These are phyloP conservation scores for Sclerotinia glacialis DNA, from an alignment of 2,329 filamentous ascomycete species.

Conservation along the genomic window DNA sequence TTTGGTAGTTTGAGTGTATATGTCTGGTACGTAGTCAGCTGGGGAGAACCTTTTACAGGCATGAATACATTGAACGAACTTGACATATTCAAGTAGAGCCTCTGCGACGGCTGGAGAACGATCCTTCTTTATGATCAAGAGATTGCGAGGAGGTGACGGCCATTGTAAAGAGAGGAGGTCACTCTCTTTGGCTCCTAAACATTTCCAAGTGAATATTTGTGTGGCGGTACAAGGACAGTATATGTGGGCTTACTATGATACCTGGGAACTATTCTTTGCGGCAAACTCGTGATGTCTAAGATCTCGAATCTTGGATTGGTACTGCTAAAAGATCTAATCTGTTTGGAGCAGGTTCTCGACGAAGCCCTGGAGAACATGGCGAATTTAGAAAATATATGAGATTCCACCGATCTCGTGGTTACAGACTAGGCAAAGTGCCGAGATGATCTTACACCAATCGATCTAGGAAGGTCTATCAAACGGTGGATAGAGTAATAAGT, in stretches of 20 bases:
- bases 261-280: constrained; percentile 57
- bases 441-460: constrained; percentile 6
- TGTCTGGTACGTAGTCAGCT: constrained; percentile 50
- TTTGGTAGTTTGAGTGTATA: constrained; percentile 74
- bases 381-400: neutral
- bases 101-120: constrained; percentile 45
- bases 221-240: neutral
- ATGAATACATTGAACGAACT: constrained; percentile 27
- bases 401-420: neutral
- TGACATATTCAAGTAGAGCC: constrained; percentile 42
- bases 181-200: constrained; percentile 52
- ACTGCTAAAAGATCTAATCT: constrained; percentile 47
- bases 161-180: constrained; percentile 65
- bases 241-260: constrained; percentile 54
- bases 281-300: constrained; percentile 50
- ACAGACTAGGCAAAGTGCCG: constrained; percentile 2
- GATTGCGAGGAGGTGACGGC: constrained; percentile 65
- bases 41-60: neutral
- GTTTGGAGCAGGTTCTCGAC: constrained; percentile 17
- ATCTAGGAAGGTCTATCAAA: neutral
- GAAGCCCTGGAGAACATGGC: constrained; percentile 29
- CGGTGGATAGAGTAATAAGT: neutral
- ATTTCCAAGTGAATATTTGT: constrained; percentile 42
- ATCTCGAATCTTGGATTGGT: constrained; percentile 49
- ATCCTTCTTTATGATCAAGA: constrained; percentile 67